These are phyloP conservation scores for Suhomyces bokatorum DNA, from an alignment of 1,139 yeast genomes.

Conservation along the genomic window DNA sequence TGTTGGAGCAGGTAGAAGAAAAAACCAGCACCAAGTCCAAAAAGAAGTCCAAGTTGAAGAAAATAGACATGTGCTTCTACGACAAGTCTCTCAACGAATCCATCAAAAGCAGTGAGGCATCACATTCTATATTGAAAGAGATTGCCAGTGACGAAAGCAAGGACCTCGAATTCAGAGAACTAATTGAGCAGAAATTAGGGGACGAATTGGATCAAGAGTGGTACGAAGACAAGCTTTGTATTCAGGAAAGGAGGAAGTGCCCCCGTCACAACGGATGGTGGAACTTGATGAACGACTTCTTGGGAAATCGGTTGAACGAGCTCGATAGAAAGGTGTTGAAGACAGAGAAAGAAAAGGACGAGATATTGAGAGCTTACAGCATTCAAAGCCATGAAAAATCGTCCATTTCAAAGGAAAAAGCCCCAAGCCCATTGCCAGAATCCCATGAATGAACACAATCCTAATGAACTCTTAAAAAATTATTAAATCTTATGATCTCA, in stretches of 20 bases:
- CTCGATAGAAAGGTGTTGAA: conserved; percentile 22
- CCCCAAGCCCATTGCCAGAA: too few species aligned
- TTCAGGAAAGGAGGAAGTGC: conserved; percentile 67
- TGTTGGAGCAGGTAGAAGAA: conserved; percentile 15
- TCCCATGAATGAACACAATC: background rate
- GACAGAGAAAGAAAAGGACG: conserved; percentile 26
- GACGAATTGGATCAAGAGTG: conserved; percentile 23
- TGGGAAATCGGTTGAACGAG: conserved; percentile 18
- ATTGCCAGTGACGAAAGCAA: conserved; percentile 1
- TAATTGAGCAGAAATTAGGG: conserved; percentile 18
- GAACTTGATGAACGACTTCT: conserved; percentile 30
- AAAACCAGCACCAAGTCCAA: conserved; percentile 21
- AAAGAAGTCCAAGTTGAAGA: conserved; percentile 23
- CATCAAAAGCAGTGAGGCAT: background rate
- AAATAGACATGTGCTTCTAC: conserved; percentile 36
- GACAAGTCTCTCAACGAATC: conserved; percentile 19
- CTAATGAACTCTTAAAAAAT: background rate
- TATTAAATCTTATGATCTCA: too few species aligned
- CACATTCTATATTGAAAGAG: conserved; percentile 5
- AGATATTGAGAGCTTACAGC: conserved; percentile 35
- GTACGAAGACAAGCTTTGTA: conserved; percentile 42
- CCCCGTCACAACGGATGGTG: conserved; percentile 69
- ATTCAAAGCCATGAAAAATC: conserved; percentile 33
- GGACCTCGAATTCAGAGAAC: conserved; percentile 15
- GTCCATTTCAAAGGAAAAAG: background rate